Evolutionary conservation across 345 rosid genomes (phyloP).

Genomic region (Eucalyptus tenuipes): DNA sequence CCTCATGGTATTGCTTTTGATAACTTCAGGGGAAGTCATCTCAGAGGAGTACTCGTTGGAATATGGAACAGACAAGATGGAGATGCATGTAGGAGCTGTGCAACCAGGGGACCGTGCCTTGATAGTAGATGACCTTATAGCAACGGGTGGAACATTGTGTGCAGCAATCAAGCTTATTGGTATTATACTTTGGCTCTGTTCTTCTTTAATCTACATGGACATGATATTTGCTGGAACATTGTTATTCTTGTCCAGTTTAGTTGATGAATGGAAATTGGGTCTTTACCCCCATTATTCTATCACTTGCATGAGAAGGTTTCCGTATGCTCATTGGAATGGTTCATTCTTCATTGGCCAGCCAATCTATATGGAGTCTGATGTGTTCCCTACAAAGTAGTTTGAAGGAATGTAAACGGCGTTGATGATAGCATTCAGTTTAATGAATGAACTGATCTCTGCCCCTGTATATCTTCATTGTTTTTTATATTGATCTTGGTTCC

Average conservation of each 20-base stretch:
- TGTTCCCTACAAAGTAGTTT: background rate
- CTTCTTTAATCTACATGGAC: background rate
- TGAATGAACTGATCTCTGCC: background rate
- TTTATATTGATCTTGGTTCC: background rate
- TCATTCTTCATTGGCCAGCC: background rate
- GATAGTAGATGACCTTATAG: conserved; percentile 87
- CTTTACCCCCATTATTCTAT: background rate
- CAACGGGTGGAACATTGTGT: conserved; percentile 88
- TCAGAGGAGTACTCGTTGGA: conserved; percentile 91
- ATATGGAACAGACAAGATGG: conserved; percentile 90
- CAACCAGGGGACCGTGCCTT: conserved; percentile 81
- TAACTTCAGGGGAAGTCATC: conserved; percentile 61
- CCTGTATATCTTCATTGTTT: background rate
- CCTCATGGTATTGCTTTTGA: background rate
- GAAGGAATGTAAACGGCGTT: background rate
- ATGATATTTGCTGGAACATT: background rate
- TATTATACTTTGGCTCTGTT: conserved; percentile 6
- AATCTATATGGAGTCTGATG: background rate
- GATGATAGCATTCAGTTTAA: background rate
- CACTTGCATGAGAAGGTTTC: background rate
- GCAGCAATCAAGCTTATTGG: conserved; percentile 97
- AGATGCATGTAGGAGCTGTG: conserved; percentile 98
- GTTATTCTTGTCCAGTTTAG: background rate
- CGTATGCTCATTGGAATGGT: background rate
- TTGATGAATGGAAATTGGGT: background rate